Percentiles rank a stretch among this genome's conserved stretches.
Conservation (phyloP, 345 rosid genomes). For the Pistacia atlantica region DNA sequence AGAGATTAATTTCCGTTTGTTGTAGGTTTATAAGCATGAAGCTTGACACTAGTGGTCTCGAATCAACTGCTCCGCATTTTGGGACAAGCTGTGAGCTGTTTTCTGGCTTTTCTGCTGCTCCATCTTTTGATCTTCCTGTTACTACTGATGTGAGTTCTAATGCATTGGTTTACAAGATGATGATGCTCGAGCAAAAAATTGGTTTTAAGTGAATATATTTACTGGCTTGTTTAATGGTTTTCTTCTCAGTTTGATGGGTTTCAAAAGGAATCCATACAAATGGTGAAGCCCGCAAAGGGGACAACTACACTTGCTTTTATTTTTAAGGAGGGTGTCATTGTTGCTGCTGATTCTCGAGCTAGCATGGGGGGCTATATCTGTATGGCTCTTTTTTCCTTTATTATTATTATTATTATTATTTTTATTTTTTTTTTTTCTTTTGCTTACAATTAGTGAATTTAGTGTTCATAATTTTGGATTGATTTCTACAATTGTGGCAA, state of each 20-base stretch:
- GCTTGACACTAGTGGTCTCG: conserved; percentile 83
- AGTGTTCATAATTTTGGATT: neutral
- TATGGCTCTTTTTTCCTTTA: conserved; percentile 38
- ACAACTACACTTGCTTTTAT: conserved; percentile 98
- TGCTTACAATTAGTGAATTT: conserved; percentile 1
- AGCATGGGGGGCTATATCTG: conserved; percentile 99
- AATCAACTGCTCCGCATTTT: conserved; percentile 43
- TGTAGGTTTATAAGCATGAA: conserved; percentile 52
- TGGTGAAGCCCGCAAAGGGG: conserved; percentile 96
- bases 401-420: conserved; percentile 18
- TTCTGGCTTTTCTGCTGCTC: conserved; percentile 49
- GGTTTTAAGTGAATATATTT: neutral
- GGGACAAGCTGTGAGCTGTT: conserved; percentile 41
- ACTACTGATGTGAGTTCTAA: conserved; percentile 65
- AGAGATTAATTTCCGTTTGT: neutral
- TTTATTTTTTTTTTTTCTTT: neutral
- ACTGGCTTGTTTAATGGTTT: neutral
- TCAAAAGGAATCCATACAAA: conserved; percentile 76
- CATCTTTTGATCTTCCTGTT: conserved; percentile 68
- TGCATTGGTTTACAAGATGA: neutral
- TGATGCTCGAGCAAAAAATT: neutral
- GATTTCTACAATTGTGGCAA: neutral
- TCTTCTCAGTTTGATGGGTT: conserved; percentile 86
- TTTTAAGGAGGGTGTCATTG: conserved; percentile 94
- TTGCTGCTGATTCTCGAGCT: conserved; percentile 99